Base-by-base conservation (phyloP, 257 asterid species). In the Penstemon newberryi region DNA sequence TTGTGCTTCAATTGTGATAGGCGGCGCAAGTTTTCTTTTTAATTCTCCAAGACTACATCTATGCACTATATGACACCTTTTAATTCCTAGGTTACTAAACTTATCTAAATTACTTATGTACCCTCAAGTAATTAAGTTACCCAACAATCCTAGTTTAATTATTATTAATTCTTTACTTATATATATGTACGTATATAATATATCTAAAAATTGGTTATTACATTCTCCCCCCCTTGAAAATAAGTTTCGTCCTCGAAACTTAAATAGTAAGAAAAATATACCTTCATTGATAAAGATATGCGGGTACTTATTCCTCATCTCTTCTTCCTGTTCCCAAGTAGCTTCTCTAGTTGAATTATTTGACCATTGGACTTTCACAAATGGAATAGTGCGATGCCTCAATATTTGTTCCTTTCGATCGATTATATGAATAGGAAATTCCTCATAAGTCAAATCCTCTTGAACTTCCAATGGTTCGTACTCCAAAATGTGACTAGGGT, bases 191-290 rank as follows among this genome's bases (percentile, higher is more conserved):
- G 33, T 25, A 25, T 25, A 1, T 25, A 25, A 25, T 25, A 25
- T 25, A 25, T 25, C 33, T 25, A 2, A 25, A 25, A 25, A 25
- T 25, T 25, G 56, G 56, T n/a, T n/a, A 52, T 52, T 52, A 52
- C 56, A 52, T 3, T 11, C 3, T 5, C 19, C 36, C 39, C 60
- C 11, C 38, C 10, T 15, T 55, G 33, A 55, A 55, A 19, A 55
- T 2, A 55, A 55, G 39, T 55, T 18, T 18, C 33, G 60, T 54
- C 60, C 60, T 54, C 39, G 37, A 54, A 54, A 54, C 60, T 54
- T 54, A 5, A 54, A 54, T 4, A 12, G 39, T 5, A 37, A 18
- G 8, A 42, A 7, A 15, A 4, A 4, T 42, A 7, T 56, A 56
- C 41, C 60, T 18, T 25, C 40, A 37, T 25, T 0, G 2, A 0